Conservation (phyloP, 345 rosid species). For the Hibiscus mutabilis region DNA sequence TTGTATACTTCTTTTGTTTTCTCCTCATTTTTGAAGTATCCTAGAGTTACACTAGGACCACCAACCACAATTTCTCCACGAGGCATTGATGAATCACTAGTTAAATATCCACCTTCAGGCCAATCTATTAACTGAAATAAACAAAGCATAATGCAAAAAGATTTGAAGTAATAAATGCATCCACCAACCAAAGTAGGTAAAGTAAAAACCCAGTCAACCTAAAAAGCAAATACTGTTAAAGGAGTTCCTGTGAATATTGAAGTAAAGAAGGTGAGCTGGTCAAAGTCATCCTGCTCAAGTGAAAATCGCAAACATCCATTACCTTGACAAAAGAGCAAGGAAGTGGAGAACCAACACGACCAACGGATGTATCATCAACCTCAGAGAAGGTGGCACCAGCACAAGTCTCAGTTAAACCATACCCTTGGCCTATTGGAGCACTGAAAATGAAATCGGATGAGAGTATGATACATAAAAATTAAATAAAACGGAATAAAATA, state of each 20-base stretch:
- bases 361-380: constrained; percentile 91
- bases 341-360: constrained; percentile 94
- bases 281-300: constrained; percentile 3
- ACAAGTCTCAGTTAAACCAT: constrained; percentile 96
- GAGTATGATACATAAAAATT: neutral
- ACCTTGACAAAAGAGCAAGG: constrained; percentile 96
- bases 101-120: constrained; percentile 90
- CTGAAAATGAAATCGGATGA: constrained; percentile 32
- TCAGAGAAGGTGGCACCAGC: constrained; percentile 99
- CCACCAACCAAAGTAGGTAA: neutral
- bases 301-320: constrained; percentile 7
- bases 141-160: neutral
- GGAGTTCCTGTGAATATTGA: neutral
- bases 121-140: constrained; percentile 60
- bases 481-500: neutral
- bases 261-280: neutral
- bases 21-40: constrained; percentile 87
- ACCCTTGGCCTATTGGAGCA: constrained; percentile 99
- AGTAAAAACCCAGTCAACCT: neutral
- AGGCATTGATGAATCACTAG: constrained; percentile 71
- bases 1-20: constrained; percentile 85
- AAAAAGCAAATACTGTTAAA: neutral
- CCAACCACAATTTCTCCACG: constrained; percentile 96
- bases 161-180: neutral
- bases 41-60: constrained; percentile 85